Evolutionary conservation across 768 basidiomycete genomes (phyloP).

Genomic region (Vararia minispora): DNA sequence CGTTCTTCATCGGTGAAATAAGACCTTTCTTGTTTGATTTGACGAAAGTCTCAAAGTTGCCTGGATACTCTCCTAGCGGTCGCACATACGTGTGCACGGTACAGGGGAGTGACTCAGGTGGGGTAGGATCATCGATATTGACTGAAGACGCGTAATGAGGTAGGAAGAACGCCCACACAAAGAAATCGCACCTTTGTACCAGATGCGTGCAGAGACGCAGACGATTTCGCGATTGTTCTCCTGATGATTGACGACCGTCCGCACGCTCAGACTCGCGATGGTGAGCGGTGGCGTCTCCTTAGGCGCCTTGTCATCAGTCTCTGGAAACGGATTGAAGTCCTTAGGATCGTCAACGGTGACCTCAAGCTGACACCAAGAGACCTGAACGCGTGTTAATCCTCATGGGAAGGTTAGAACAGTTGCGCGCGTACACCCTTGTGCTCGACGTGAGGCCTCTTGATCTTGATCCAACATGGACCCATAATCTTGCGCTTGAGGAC

Average conservation of each 20-base stretch:
- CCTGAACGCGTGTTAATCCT: constrained; percentile 30
- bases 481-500: constrained; percentile 96
- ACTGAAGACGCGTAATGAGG: constrained; percentile 32
- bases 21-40: constrained; percentile 51
- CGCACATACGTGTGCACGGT: constrained; percentile 82
- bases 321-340: constrained; percentile 73
- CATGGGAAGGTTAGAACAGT: background rate
- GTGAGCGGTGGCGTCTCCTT: constrained; percentile 84
- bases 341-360: constrained; percentile 76
- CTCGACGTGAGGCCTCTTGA: constrained; percentile 67
- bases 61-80: constrained; percentile 79
- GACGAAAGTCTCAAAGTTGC: constrained; percentile 66
- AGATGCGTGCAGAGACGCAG: constrained; percentile 72
- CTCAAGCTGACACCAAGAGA: constrained; percentile 97
- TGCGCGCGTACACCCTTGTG: constrained; percentile 58
- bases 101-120: constrained; percentile 78
- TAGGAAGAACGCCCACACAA: background rate
- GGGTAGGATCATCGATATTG: constrained; percentile 83
- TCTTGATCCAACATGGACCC: constrained; percentile 95
- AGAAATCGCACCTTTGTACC: constrained; percentile 54
- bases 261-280: constrained; percentile 77
- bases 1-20: constrained; percentile 69
- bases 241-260: constrained; percentile 88
- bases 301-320: constrained; percentile 56
- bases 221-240: constrained; percentile 94